phyloP scores from a whole-genome alignment of 2,329 filamentous ascomycete species.

The Cyanodermella asteris region DNA sequence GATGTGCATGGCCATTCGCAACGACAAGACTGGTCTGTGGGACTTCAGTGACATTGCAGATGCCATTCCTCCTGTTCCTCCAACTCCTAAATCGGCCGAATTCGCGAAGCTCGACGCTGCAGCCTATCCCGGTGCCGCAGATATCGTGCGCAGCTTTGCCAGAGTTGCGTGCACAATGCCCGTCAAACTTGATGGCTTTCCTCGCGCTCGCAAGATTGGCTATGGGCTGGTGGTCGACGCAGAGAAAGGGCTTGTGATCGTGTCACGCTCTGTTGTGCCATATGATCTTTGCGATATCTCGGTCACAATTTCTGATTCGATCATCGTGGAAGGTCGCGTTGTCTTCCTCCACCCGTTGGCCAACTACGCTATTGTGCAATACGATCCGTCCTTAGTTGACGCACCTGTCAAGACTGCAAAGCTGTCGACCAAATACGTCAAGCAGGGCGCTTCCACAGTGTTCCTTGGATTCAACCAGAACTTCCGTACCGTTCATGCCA shows the following conservation, averaged over 20 bases:
- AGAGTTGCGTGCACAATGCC: slow-evolving; percentile 85
- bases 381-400: slow-evolving; percentile 80
- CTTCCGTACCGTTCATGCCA: slow-evolving; percentile 74
- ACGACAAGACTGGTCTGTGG: slow-evolving; percentile 79
- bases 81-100: slow-evolving; percentile 55
- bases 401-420: slow-evolving; percentile 79
- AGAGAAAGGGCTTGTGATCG: slow-evolving; percentile 81
- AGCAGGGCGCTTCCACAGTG: slow-evolving; percentile 81
- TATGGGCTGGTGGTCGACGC: slow-evolving; percentile 97
- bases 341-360: slow-evolving; percentile 91
- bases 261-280: slow-evolving; percentile 82
- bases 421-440: slow-evolving; percentile 60
- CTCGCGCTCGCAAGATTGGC: slow-evolving; percentile 78
- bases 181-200: slow-evolving; percentile 92
- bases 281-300: slow-evolving; percentile 95
- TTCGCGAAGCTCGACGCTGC: slow-evolving; percentile 86
- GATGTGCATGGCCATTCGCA: slow-evolving; percentile 80
- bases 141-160: slow-evolving; percentile 86
- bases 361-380: slow-evolving; percentile 90
- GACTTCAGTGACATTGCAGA: slow-evolving; percentile 77
- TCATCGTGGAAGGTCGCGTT: slow-evolving; percentile 83
- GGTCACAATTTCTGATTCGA: slow-evolving; percentile 87
- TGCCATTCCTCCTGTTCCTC: slow-evolving; percentile 50
- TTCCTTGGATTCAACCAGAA: slow-evolving; percentile 99
- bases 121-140: slow-evolving; percentile 71